Conservation (phyloP, 306 rosid genomes). For the Cicer chorassanicum region DNA sequence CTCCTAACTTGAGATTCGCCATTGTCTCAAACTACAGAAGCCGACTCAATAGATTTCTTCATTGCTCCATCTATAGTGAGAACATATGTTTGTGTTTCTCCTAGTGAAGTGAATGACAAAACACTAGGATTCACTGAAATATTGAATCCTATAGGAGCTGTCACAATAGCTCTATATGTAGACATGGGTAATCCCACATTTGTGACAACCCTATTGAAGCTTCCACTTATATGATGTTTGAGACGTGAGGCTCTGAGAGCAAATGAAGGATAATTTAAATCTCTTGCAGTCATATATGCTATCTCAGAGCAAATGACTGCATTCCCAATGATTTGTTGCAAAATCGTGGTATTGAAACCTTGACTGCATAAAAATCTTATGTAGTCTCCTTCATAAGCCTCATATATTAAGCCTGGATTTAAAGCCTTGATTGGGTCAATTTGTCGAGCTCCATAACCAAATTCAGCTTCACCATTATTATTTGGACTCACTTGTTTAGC, state of each 20-base stretch:
- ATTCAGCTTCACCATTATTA: too few relatives aligned
- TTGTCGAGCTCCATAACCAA: too few relatives aligned
- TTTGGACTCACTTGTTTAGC: too few relatives aligned
- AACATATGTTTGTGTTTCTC: slow-evolving; percentile 43
- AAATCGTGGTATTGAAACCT: slow-evolving; percentile 40
- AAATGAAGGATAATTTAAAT: slow-evolving; percentile 60
- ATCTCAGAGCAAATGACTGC: background rate
- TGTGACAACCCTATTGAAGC: too few relatives aligned
- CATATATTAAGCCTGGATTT: slow-evolving; percentile 54
- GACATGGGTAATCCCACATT: slow-evolving; percentile 26
- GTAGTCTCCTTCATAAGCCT: slow-evolving; percentile 45
- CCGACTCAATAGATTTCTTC: slow-evolving; percentile 31
- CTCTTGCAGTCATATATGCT: background rate
- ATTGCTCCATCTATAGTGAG: slow-evolving; percentile 46
- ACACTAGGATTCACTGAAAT: slow-evolving; percentile 51
- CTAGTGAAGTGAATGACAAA: slow-evolving; percentile 49
- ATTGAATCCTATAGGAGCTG: slow-evolving; percentile 39
- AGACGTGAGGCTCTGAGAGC: slow-evolving; percentile 32
- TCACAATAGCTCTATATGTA: slow-evolving; percentile 47
- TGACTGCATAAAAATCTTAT: slow-evolving; percentile 53
- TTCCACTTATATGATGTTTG: too few relatives aligned
- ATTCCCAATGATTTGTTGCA: slow-evolving; percentile 37
- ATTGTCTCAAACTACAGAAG: slow-evolving; percentile 58
- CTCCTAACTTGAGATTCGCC: slow-evolving; percentile 55
- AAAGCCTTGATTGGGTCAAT: slow-evolving; percentile 18